Percentiles rank a stretch among this genome's conserved stretches.
These are phyloP conservation scores for Heliophila coronopifolia DNA, from an alignment of 441 rosid species.

Conservation along the genomic window DNA sequence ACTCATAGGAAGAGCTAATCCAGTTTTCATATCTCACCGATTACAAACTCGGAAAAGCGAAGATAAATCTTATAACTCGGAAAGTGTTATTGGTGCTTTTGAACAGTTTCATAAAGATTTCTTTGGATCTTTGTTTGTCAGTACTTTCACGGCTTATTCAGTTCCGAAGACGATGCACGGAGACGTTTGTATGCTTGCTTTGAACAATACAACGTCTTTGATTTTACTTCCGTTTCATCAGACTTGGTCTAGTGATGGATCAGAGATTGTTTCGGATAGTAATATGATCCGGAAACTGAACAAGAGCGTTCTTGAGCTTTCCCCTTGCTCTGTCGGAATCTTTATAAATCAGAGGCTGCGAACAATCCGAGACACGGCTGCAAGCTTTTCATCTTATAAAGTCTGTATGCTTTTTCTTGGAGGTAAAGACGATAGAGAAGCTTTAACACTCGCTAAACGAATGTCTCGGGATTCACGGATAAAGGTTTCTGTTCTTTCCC, in stretches of 20 bases:
- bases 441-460: slow-evolving; percentile 27
- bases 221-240: slow-evolving; percentile 37
- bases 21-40: slow-evolving; percentile 46
- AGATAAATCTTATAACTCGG: slow-evolving; percentile 23
- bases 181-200: slow-evolving; percentile 33
- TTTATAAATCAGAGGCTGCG: slow-evolving; percentile 16
- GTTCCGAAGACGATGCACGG: slow-evolving; percentile 32
- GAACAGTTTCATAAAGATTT: slow-evolving; percentile 20
- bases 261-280: slow-evolving; percentile 27
- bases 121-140: slow-evolving; percentile 18
- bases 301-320: slow-evolving; percentile 27
- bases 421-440: slow-evolving; percentile 34
- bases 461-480: slow-evolving; percentile 25
- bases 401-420: slow-evolving; percentile 26
- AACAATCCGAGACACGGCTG: slow-evolving; percentile 24
- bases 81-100: slow-evolving; percentile 30
- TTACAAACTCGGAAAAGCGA: slow-evolving; percentile 19
- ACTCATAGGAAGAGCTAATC: slow-evolving; percentile 40
- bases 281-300: slow-evolving; percentile 26
- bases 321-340: slow-evolving; percentile 50
- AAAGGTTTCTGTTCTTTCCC: slow-evolving; percentile 11
- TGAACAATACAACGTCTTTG: slow-evolving; percentile 26
- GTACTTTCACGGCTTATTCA: slow-evolving; percentile 30
- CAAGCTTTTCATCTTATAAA: slow-evolving; percentile 16
- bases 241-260: slow-evolving; percentile 34